phyloP scores from a whole-genome alignment of 164 flowering plant genomes.

The Aristolochia californica region DNA sequence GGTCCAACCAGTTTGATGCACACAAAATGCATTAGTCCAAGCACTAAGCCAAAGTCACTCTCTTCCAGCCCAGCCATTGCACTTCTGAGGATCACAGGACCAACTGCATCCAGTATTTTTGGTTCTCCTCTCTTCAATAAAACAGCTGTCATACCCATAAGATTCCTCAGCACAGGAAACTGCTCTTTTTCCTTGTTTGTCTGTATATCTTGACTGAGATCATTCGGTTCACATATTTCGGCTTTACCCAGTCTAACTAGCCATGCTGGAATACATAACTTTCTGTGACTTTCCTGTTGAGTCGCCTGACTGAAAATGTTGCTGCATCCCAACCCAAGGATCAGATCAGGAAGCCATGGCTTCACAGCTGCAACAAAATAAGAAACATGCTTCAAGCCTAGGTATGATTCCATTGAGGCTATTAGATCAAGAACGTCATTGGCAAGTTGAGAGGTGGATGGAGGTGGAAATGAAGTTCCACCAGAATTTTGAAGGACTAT shows the following conservation, averaged over 20 bases:
- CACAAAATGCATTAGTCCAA: conserved; percentile 60
- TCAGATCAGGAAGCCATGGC: conserved; percentile 85
- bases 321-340: conserved; percentile 51
- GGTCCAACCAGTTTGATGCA: conserved; percentile 41
- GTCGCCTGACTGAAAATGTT: conserved; percentile 10
- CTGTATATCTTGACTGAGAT: conserved; percentile 25
- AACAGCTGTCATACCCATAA: conserved; percentile 33
- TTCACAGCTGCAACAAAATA: conserved; percentile 35
- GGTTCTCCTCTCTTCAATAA: conserved; percentile 28
- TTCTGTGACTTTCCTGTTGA: conserved; percentile 14
- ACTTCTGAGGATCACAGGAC: conserved; percentile 33
- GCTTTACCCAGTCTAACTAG: conserved; percentile 35
- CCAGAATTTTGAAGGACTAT: conserved; percentile 29
- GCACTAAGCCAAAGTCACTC: conserved; percentile 39
- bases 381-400: conserved; percentile 47
- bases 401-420: conserved; percentile 31
- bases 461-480: conserved; percentile 26
- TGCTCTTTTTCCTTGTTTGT: conserved; percentile 9
- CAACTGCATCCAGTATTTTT: conserved; percentile 51
- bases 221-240: conserved; percentile 36
- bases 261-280: conserved; percentile 40
- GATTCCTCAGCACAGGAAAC: conserved; percentile 32
- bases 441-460: conserved; percentile 37
- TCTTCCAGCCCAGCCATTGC: conserved; percentile 32
- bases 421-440: conserved; percentile 52